Evolutionary conservation across 352 stramenopile genomes (phyloP).

Genomic region (Phytophthora palmivora): DNA sequence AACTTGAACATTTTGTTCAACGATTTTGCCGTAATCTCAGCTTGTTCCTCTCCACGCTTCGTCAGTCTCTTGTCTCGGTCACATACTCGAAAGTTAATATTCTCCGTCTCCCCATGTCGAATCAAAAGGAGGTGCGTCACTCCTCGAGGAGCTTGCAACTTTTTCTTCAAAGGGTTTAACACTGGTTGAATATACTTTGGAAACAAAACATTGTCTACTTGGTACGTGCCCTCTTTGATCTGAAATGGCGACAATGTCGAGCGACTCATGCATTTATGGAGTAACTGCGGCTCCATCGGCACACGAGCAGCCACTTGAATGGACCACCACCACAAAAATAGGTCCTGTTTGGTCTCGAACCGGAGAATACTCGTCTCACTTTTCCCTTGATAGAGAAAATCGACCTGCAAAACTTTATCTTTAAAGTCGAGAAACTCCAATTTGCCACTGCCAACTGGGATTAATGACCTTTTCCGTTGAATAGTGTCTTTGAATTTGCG

Average conservation of each 20-base stretch:
- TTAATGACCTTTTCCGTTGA: constrained; percentile 58
- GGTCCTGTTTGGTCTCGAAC: constrained; percentile 59
- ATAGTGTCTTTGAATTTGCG: constrained; percentile 64
- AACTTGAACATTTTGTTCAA: constrained; percentile 59
- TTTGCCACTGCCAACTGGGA: constrained; percentile 55
- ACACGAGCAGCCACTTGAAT: constrained; percentile 68
- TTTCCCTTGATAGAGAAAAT: constrained; percentile 66
- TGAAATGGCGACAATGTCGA: constrained; percentile 51
- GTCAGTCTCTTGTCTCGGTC: constrained; percentile 83
- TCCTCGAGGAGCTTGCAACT: constrained; percentile 22
- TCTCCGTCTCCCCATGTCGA: constrained; percentile 80
- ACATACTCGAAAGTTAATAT: constrained; percentile 83
- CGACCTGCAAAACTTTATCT: constrained; percentile 58
- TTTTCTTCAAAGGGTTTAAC: constrained; percentile 26
- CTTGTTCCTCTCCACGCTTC: constrained; percentile 61
- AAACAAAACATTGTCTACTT: constrained; percentile 72
- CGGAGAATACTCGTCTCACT: constrained; percentile 49
- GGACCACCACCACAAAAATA: constrained; percentile 84
- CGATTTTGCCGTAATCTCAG: constrained; percentile 54
- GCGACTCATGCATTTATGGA: constrained; percentile 59
- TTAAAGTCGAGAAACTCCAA: constrained; percentile 63
- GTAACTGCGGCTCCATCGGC: constrained; percentile 48
- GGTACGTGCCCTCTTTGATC: constrained; percentile 57
- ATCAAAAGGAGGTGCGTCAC: constrained; percentile 77
- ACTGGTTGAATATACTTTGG: constrained; percentile 42